These are phyloP conservation scores for Annulohypoxylon bovei DNA, from an alignment of 495 filamentous ascomycete genomes.

Conservation along the genomic window DNA sequence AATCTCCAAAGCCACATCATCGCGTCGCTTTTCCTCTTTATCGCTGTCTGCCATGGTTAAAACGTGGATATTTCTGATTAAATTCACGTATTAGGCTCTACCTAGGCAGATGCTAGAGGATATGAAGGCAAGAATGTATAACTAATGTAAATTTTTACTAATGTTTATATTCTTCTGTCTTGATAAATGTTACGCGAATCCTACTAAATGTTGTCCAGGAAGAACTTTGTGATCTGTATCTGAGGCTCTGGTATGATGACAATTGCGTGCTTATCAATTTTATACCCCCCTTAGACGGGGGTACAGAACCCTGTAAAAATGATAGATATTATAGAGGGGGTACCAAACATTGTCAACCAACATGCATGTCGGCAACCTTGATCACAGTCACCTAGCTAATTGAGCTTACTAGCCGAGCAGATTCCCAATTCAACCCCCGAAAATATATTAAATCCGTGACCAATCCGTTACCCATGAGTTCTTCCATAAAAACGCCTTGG, in stretches of 20 bases:
- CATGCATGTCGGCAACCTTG: background rate
- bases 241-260: background rate
- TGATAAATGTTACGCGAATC: background rate
- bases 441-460: conserved; percentile 25
- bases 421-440: conserved; percentile 5
- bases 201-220: background rate
- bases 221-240: background rate
- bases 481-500: conserved; percentile 1
- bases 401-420: conserved; percentile 10
- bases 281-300: background rate
- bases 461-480: conserved; percentile 22
- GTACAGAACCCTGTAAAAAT: background rate
- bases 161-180: background rate
- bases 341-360: background rate
- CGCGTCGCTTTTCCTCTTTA: conserved; percentile 15
- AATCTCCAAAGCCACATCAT: background rate
- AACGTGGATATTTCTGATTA: background rate
- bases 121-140: background rate
- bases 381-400: background rate
- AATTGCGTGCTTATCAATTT: conserved; percentile 24
- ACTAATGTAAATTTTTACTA: background rate
- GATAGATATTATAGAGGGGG: background rate
- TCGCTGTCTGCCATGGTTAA: conserved; percentile 16
- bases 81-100: background rate
- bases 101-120: background rate